These are phyloP conservation scores for Penicillium sp. DNA, from an alignment of 2,329 filamentous ascomycete species.

Conservation along the genomic window DNA sequence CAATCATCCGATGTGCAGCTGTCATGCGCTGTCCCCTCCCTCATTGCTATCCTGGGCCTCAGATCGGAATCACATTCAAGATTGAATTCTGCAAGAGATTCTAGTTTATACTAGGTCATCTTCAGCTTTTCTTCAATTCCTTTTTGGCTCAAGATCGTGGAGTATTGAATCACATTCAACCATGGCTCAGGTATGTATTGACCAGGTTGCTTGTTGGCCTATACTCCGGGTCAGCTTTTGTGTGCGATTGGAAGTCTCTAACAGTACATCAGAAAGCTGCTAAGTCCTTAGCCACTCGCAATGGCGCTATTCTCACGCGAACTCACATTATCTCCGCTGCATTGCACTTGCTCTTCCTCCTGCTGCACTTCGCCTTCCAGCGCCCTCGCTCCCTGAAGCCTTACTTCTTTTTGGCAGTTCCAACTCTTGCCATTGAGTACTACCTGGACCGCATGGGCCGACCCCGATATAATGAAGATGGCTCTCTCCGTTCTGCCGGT, in stretches of 20 bases:
- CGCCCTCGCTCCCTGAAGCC: slow-evolving; percentile 62
- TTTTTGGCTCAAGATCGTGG: background rate
- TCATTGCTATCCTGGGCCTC: background rate
- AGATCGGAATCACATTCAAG: background rate
- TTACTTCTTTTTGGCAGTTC: slow-evolving; percentile 72
- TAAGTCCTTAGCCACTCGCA: slow-evolving; percentile 72
- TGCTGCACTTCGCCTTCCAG: slow-evolving; percentile 66
- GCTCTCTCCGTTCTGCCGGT: slow-evolving; percentile 71
- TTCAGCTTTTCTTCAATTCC: background rate
- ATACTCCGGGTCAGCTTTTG: background rate
- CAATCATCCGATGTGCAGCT: slow-evolving; percentile 16
- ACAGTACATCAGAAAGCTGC: slow-evolving; percentile 47
- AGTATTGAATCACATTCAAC: slow-evolving; percentile 3
- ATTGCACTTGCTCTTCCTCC: slow-evolving; percentile 73
- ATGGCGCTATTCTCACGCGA: slow-evolving; percentile 73
- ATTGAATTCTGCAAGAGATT: background rate
- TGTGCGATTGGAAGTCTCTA: background rate
- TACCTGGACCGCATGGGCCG: slow-evolving; percentile 83
- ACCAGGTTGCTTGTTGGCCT: background rate
- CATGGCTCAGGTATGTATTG: slow-evolving; percentile 31
- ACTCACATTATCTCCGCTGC: slow-evolving; percentile 75
- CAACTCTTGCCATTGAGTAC: slow-evolving; percentile 77
- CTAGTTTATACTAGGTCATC: background rate
- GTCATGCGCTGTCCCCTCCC: slow-evolving; percentile 4
- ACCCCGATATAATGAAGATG: slow-evolving; percentile 68